phyloP scores from a whole-genome alignment of 805 yeast species.

The Metschnikowia aberdeeniae region DNA sequence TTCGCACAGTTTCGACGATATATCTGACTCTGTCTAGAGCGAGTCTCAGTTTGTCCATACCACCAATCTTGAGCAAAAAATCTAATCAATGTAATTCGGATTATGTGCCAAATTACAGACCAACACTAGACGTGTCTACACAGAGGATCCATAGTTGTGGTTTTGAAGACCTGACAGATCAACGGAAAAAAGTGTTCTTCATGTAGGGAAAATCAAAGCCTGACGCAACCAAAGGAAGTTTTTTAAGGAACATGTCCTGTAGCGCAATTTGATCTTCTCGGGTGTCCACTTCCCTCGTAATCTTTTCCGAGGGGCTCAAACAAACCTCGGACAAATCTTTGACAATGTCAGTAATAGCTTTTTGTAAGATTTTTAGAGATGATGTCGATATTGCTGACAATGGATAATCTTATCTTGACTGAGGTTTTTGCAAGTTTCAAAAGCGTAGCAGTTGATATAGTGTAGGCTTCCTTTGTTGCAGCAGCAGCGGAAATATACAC shows the following conservation, averaged over 20 bases:
- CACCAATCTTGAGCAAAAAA: too few relatives aligned
- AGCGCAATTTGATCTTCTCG: slow-evolving; percentile 31
- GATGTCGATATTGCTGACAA: slow-evolving; percentile 43
- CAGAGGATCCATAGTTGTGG: slow-evolving; percentile 49
- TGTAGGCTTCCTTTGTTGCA: too few relatives aligned
- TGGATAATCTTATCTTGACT: slow-evolving; percentile 26
- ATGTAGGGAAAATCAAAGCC: slow-evolving; percentile 64
- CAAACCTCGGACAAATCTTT: slow-evolving; percentile 41
- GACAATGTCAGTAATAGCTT: slow-evolving; percentile 47
- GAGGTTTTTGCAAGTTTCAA: slow-evolving; percentile 30
- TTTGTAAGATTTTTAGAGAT: slow-evolving; percentile 47
- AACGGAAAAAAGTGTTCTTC: slow-evolving; percentile 73
- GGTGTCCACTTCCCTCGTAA: slow-evolving; percentile 24
- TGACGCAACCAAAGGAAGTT: slow-evolving; percentile 39
- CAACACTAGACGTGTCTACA: too few relatives aligned
- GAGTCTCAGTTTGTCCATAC: too few relatives aligned
- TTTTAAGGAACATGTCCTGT: slow-evolving; percentile 51
- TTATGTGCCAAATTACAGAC: too few relatives aligned
- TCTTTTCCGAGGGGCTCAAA: slow-evolving; percentile 17
- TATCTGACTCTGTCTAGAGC: background rate
- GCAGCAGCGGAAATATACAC: too few relatives aligned
- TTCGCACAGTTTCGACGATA: too few relatives aligned
- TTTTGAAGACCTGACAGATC: slow-evolving; percentile 67
- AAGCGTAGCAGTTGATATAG: too few relatives aligned
- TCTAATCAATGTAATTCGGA: too few relatives aligned